Percentiles rank a stretch among this genome's conserved stretches.
These are phyloP conservation scores for Juglanconis sp. DNA, from an alignment of 2,329 filamentous ascomycete genomes.

Conservation along the genomic window DNA sequence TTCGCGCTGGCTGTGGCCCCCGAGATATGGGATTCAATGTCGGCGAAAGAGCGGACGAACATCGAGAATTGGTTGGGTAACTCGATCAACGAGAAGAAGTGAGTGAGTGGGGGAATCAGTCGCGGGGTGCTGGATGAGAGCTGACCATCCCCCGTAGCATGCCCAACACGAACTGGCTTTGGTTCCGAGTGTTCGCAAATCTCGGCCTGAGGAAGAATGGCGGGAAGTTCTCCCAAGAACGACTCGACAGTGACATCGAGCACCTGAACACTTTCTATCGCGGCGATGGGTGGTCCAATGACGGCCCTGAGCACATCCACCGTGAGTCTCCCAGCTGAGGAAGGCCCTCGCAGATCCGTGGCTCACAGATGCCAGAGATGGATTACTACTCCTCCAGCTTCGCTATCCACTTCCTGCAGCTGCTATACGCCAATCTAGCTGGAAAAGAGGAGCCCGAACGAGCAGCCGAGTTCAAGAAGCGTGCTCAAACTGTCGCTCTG, in stretches of 20 bases:
- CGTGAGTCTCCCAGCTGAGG: constrained; percentile 38
- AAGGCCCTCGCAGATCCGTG: too few species aligned
- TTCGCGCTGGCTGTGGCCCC: constrained; percentile 69
- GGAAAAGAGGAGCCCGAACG: constrained; percentile 63
- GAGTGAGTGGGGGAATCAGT: constrained; percentile 10
- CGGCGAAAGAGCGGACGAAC: constrained; percentile 59
- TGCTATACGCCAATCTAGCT: constrained; percentile 72
- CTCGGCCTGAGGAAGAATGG: constrained; percentile 73
- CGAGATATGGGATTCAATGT: constrained; percentile 64
- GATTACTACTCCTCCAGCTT: constrained; percentile 83
- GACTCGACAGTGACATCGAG: constrained; percentile 71
- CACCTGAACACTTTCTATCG: constrained; percentile 79
- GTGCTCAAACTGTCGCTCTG: constrained; percentile 63
- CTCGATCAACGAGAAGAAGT: constrained; percentile 74
- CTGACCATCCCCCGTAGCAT: constrained; percentile 56
- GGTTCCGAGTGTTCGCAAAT: constrained; percentile 84
- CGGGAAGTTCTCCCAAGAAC: constrained; percentile 65
- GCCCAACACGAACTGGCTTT: constrained; percentile 67
- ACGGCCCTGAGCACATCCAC: constrained; percentile 73
- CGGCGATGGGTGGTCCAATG: constrained; percentile 80
- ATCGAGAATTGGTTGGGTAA: constrained; percentile 71
- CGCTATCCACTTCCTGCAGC: constrained; percentile 76
- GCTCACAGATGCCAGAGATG: constrained; percentile 52
- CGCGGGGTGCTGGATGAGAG: not conserved
- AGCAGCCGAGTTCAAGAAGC: constrained; percentile 65